Evolutionary conservation across 805 yeast species (phyloP).

Genomic region (Metschnikowia proteae): DNA sequence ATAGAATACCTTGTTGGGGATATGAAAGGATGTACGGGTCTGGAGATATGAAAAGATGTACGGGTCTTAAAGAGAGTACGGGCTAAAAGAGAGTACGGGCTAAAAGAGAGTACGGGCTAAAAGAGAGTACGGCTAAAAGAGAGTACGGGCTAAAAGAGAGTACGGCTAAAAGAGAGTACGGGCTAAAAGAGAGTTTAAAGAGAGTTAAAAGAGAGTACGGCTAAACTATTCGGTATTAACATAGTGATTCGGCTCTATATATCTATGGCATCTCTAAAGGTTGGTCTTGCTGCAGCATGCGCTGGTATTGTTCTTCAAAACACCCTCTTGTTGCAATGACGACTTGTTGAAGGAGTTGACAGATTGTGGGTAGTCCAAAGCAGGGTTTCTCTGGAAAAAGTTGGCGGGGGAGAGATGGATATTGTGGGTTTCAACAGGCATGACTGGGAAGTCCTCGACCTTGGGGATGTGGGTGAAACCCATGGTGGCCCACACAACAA

Average conservation of each 20-base stretch:
- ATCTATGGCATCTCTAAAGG: constrained; percentile 16
- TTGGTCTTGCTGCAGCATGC: constrained; percentile 36
- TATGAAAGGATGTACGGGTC: no score
- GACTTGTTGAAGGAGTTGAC: constrained; percentile 66
- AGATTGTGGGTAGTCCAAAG: constrained; percentile 72
- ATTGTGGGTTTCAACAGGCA: constrained; percentile 76
- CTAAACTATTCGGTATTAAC: no score
- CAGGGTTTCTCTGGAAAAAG: constrained; percentile 76
- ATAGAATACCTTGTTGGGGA: no score
- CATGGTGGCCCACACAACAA: constrained; percentile 78
- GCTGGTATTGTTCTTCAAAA: constrained; percentile 18
- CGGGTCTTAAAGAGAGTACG: no score
- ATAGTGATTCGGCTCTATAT: neutral
- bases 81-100: no score
- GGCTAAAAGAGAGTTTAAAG: no score
- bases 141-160: no score
- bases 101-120: no score
- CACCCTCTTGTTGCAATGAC: constrained; percentile 29
- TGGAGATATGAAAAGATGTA: no score
- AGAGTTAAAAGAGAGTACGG: no score
- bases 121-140: no score
- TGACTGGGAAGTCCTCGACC: constrained; percentile 84
- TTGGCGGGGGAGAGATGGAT: constrained; percentile 66
- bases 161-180: no score
- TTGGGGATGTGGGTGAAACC: constrained; percentile 81